Percentiles rank a stretch among this genome's conserved stretches.
phyloP scores from a whole-genome alignment of 2,329 filamentous ascomycete genomes.

The Aspergillus caelatus region DNA sequence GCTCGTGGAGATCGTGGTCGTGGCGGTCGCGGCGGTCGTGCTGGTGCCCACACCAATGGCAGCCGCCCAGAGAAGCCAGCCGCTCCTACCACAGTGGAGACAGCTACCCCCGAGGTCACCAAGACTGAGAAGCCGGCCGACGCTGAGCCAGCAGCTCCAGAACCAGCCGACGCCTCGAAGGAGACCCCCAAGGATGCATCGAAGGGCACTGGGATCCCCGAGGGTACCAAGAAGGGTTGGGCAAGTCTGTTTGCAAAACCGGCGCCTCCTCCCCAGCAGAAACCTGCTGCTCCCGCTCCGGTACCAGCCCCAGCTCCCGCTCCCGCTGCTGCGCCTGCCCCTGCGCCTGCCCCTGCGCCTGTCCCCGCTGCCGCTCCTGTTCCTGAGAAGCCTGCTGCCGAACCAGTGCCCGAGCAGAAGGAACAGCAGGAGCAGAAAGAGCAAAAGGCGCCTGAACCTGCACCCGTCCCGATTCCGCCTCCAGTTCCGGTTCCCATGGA shows the following conservation, averaged over 20 bases:
- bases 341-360: slow-evolving; percentile 32
- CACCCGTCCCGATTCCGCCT: slow-evolving; percentile 45
- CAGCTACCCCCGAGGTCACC: slow-evolving; percentile 28
- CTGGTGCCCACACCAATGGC: slow-evolving; percentile 47
- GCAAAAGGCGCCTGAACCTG: slow-evolving; percentile 16
- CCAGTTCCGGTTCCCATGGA: slow-evolving; percentile 44
- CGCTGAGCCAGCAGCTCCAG: slow-evolving; percentile 22
- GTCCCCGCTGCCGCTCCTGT: slow-evolving; percentile 18
- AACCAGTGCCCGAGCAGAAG: slow-evolving; percentile 15
- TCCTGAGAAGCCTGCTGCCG: slow-evolving; percentile 13
- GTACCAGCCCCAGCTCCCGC: slow-evolving; percentile 30
- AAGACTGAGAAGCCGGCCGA: slow-evolving; percentile 27
- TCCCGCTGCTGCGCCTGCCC: slow-evolving; percentile 19
- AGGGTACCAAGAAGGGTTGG: slow-evolving; percentile 58
- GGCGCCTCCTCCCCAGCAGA: slow-evolving; percentile 56
- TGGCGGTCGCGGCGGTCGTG: slow-evolving; percentile 50
- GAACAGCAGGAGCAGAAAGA: slow-evolving; percentile 3
- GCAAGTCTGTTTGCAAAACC: slow-evolving; percentile 75
- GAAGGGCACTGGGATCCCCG: slow-evolving; percentile 40
- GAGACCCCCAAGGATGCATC: slow-evolving; percentile 20
- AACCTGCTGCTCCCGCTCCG: slow-evolving; percentile 46
- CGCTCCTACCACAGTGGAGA: slow-evolving; percentile 16
- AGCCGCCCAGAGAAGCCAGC: slow-evolving; percentile 40
- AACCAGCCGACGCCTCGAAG: slow-evolving; percentile 20
- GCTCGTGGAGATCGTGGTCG: slow-evolving; percentile 52